A percentile compares a stretch with the other conserved stretches of the same genome.
Evolutionary conservation across 1,139 yeast genomes (phyloP).

Genomic region (Zhuliangozyma blackwelliae): DNA sequence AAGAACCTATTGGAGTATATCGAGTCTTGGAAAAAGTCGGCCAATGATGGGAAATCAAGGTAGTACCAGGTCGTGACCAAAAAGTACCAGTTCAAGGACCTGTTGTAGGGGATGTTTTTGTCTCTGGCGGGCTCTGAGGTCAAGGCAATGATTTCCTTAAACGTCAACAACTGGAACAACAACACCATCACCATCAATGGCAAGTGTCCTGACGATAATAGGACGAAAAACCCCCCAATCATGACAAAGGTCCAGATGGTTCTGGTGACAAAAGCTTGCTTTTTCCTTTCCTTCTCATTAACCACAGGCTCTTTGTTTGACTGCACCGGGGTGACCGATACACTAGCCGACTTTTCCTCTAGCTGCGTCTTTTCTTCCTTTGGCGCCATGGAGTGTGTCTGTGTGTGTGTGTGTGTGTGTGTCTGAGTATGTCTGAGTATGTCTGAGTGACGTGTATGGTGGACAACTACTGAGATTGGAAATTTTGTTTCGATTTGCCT

Average conservation of each 20-base stretch:
- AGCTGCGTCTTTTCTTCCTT: too few species aligned
- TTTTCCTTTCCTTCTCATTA: constrained; percentile 52
- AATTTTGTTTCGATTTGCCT: too few species aligned
- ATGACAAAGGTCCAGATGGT: constrained; percentile 94
- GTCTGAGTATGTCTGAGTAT: too few species aligned
- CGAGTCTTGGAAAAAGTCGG: constrained; percentile 50
- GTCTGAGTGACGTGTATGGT: too few species aligned
- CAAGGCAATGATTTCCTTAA: constrained; percentile 86
- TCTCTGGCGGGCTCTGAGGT: constrained; percentile 81
- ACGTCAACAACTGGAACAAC: constrained; percentile 73
- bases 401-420: too few species aligned
- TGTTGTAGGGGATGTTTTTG: constrained; percentile 76
- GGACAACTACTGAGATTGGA: too few species aligned
- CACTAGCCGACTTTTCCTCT: background rate
- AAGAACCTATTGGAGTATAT: constrained; percentile 42
- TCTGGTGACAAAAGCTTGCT: constrained; percentile 79
- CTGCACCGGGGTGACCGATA: too few species aligned
- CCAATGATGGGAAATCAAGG: constrained; percentile 80
- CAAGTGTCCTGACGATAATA: constrained; percentile 83
- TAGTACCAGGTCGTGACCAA: constrained; percentile 78
- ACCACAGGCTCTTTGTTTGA: constrained; percentile 4
- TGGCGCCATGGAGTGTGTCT: too few species aligned
- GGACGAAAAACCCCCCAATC: constrained; percentile 69
- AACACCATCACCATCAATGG: constrained; percentile 72
- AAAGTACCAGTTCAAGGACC: constrained; percentile 87